Conservation (phyloP, 768 basidiomycete genomes). For the Trametes coccinea region DNA sequence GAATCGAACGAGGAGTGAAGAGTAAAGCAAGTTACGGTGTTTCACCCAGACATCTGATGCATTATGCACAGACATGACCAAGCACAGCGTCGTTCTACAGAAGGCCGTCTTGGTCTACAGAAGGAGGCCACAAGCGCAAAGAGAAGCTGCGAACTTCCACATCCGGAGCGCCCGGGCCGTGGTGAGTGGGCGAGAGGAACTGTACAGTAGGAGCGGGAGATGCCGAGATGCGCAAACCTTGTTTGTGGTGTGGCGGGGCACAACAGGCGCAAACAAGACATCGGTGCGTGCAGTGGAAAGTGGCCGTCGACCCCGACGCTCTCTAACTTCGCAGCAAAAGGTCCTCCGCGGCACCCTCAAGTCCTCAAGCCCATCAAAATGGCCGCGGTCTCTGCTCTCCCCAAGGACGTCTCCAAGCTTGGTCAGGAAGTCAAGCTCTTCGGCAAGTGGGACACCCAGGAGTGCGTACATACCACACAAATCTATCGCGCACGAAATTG, state of each 20-base stretch:
- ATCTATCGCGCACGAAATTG: slow-evolving; percentile 4
- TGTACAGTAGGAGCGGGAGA: slow-evolving; percentile 26
- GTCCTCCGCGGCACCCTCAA: slow-evolving; percentile 25
- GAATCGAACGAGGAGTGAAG: too few relatives aligned
- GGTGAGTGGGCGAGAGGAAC: slow-evolving; percentile 4
- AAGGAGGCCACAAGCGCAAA: too few relatives aligned
- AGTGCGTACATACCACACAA: slow-evolving; percentile 58
- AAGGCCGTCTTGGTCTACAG: not conserved
- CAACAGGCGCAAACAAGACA: slow-evolving; percentile 49
- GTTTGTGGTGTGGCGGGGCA: slow-evolving; percentile 35
- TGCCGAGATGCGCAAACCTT: slow-evolving; percentile 28
- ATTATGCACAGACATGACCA: not conserved
- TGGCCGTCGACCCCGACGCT: slow-evolving; percentile 24
- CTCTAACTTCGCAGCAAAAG: slow-evolving; percentile 23
- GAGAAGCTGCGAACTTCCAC: too few relatives aligned
- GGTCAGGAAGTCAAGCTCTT: slow-evolving; percentile 93
- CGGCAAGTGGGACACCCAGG: slow-evolving; percentile 98
- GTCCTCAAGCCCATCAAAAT: slow-evolving; percentile 38
- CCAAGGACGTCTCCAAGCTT: slow-evolving; percentile 78
- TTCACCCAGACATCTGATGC: not conserved
- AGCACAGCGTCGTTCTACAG: not conserved
- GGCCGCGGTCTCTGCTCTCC: slow-evolving; percentile 70
- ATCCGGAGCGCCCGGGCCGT: slow-evolving; percentile 6
- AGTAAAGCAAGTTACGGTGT: too few relatives aligned
- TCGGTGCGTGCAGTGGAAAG: slow-evolving; percentile 20